Conservation (phyloP, 257 asterid genomes). For the Mitragyna speciosa region DNA sequence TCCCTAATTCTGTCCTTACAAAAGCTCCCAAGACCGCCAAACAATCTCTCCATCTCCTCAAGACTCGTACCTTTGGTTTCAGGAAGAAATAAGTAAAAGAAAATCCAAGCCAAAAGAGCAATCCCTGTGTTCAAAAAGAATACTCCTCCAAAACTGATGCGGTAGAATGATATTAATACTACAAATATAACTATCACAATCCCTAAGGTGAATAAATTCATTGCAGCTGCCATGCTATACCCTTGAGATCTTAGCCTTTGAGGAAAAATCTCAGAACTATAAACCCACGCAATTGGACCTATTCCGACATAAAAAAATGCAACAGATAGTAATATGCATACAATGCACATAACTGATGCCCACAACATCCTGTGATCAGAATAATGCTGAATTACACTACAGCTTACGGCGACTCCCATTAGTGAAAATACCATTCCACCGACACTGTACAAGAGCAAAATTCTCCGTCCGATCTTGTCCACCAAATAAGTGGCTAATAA, state of each 20-base stretch:
- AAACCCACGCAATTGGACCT: slow-evolving; percentile 41
- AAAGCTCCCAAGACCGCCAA: slow-evolving; percentile 24
- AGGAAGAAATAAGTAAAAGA: slow-evolving; percentile 44
- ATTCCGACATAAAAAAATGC: slow-evolving; percentile 27
- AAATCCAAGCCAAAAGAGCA: slow-evolving; percentile 28
- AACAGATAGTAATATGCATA: slow-evolving; percentile 10
- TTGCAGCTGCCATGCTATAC: slow-evolving; percentile 37
- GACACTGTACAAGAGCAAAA: slow-evolving; percentile 49
- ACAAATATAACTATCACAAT: slow-evolving; percentile 34
- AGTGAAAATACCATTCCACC: slow-evolving; percentile 46
- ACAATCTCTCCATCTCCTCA: slow-evolving; percentile 47
- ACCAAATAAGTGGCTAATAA: slow-evolving; percentile 54
- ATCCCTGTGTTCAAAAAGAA: slow-evolving; percentile 38
- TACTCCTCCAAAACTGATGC: slow-evolving; percentile 42
- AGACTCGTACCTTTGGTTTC: slow-evolving; percentile 41
- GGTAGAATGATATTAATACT: slow-evolving; percentile 23
- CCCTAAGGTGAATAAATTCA: slow-evolving; percentile 34
- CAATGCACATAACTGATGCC: slow-evolving; percentile 36
- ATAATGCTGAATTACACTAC: slow-evolving; percentile 40
- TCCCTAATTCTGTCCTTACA: background rate
- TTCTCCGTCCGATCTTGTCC: slow-evolving; percentile 53
- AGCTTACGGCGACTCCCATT: slow-evolving; percentile 29
- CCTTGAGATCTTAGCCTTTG: slow-evolving; percentile 43
- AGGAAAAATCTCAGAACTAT: slow-evolving; percentile 47
- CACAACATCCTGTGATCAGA: slow-evolving; percentile 17